phyloP scores from a whole-genome alignment of 2,329 filamentous ascomycete species.

The Aspergillus sp. region DNA sequence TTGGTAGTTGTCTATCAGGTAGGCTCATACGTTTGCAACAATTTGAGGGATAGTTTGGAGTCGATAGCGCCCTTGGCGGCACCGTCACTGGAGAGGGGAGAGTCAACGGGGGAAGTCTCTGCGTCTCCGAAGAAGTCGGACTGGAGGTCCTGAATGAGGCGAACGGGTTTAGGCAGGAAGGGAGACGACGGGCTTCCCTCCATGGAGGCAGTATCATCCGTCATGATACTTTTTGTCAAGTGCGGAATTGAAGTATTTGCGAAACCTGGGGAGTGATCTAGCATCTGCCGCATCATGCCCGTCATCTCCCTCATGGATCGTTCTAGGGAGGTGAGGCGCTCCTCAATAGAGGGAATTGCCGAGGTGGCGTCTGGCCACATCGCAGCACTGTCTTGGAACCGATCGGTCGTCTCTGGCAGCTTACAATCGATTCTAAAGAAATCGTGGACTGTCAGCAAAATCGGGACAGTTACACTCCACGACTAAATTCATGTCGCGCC shows the following conservation, averaged over 20 bases:
- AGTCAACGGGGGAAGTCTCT: slow-evolving; percentile 25
- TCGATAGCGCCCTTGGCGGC: slow-evolving; percentile 34
- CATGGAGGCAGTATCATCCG: slow-evolving; percentile 26
- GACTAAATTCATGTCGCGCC: background rate
- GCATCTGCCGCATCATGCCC: slow-evolving; percentile 35
- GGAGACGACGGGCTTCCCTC: slow-evolving; percentile 25
- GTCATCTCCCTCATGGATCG: slow-evolving; percentile 40
- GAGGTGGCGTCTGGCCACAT: slow-evolving; percentile 35
- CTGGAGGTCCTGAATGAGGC: slow-evolving; percentile 36
- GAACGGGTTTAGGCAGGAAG: slow-evolving; percentile 33
- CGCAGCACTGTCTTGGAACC: slow-evolving; percentile 34
- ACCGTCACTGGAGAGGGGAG: slow-evolving; percentile 28
- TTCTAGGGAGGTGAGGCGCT: slow-evolving; percentile 36
- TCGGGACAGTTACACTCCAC: background rate
- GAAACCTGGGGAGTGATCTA: slow-evolving; percentile 27
- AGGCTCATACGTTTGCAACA: slow-evolving; percentile 33
- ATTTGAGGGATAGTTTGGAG: slow-evolving; percentile 33
- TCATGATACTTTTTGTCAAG: slow-evolving; percentile 22
- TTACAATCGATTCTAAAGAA: slow-evolving; percentile 36
- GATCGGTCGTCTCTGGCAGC: slow-evolving; percentile 37
- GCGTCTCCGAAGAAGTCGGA: slow-evolving; percentile 34
- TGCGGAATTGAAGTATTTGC: slow-evolving; percentile 23
- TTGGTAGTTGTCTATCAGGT: background rate
- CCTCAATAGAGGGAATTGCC: slow-evolving; percentile 37
- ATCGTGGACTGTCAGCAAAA: slow-evolving; percentile 10